Conservation (phyloP, 2,329 filamentous ascomycete species). For the Verticillium dahliae region DNA sequence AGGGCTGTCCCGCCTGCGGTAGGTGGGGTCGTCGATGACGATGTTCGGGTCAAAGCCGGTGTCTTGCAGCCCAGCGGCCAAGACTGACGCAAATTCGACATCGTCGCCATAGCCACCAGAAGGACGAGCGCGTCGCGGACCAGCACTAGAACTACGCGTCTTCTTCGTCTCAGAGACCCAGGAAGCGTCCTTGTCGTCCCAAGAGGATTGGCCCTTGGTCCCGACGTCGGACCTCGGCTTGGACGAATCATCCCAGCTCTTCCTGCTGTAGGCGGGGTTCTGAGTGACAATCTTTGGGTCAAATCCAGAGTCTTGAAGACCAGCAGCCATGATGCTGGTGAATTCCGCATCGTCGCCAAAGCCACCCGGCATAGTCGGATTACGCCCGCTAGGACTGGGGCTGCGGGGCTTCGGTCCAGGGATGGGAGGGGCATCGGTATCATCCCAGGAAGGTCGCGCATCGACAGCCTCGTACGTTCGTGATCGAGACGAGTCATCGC, state of each 20-base stretch:
- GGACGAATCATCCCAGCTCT: neutral
- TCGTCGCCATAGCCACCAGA: conserved; percentile 63
- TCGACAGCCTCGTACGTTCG: neutral
- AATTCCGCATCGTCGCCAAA: conserved; percentile 65
- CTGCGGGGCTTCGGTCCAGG: conserved; percentile 52
- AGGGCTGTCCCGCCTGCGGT: conserved; percentile 57
- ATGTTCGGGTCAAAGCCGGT: conserved; percentile 66
- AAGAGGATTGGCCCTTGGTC: conserved; percentile 7
- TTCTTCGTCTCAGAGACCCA: conserved; percentile 52
- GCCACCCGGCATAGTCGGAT: conserved; percentile 52
- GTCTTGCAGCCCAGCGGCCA: conserved; percentile 63
- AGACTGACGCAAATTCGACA: conserved; percentile 60
- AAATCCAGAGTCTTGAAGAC: conserved; percentile 62
- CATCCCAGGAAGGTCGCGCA: conserved; percentile 21
- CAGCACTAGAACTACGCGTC: conserved; percentile 30
- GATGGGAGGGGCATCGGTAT: conserved; percentile 39
- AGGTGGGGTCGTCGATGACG: conserved; percentile 59
- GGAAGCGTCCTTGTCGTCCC: conserved; percentile 37
- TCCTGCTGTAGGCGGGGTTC: conserved; percentile 46
- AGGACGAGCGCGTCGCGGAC: conserved; percentile 33
- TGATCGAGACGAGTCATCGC: neutral
- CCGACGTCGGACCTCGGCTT: neutral
- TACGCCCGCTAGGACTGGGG: conserved; percentile 21
- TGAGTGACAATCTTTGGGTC: conserved; percentile 64
- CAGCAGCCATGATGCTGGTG: conserved; percentile 62